Evolutionary conservation across 257 asterid genomes (phyloP).

Genomic region (Fraxinus anomala): DNA sequence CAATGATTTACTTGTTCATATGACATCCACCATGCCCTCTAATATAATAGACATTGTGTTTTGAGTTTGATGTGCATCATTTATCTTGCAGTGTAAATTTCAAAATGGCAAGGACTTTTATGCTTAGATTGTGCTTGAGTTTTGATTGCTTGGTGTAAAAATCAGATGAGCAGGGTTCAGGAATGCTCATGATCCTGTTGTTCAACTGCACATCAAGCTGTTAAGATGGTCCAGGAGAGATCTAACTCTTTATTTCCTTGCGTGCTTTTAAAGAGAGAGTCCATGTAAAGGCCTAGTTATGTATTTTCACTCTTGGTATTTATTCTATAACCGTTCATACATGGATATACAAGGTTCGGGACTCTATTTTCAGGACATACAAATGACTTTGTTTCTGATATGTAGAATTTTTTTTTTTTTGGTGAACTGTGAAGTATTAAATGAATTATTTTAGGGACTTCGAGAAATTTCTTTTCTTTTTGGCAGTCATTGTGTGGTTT

Average conservation of each 20-base stretch:
- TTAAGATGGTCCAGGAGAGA: conserved; percentile 70
- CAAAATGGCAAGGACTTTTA: too few relatives aligned
- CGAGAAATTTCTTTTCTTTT: background rate
- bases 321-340: background rate
- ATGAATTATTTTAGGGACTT: background rate
- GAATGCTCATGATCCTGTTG: conserved; percentile 75
- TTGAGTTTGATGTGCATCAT: background rate
- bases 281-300: conserved; percentile 81
- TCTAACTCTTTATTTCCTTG: conserved; percentile 76
- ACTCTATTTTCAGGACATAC: background rate
- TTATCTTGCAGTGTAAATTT: background rate
- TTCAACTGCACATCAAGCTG: conserved; percentile 75
- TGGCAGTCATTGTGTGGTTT: background rate
- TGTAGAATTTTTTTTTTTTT: background rate
- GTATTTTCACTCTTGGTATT: background rate
- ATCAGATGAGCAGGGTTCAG: conserved; percentile 50
- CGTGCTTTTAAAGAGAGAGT: conserved; percentile 59
- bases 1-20: too few relatives aligned
- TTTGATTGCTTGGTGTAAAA: background rate
- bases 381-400: background rate
- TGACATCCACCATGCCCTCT: background rate
- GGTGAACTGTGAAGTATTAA: background rate
- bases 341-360: background rate
- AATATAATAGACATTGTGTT: background rate
- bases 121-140: too few relatives aligned